Conservation (phyloP, 2,329 filamentous ascomycete genomes). For the Colletotrichum abscissum region DNA sequence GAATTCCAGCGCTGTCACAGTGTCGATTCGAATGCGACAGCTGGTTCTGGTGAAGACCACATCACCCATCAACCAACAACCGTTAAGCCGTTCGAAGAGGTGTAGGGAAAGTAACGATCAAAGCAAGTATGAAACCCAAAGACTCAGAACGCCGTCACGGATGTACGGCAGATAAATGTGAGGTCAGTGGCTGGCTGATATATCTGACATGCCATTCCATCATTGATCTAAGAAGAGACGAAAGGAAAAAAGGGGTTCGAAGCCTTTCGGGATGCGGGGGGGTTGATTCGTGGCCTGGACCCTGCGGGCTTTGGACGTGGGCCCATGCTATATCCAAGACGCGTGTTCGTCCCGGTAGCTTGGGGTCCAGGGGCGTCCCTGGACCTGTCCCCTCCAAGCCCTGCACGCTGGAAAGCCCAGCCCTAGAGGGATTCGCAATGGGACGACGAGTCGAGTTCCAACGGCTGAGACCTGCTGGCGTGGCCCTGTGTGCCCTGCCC, state of each 20-base stretch:
- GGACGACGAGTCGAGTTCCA: neutral
- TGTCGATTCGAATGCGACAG: neutral
- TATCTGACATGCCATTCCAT: neutral
- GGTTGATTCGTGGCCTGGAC: neutral
- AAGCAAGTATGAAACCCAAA: neutral
- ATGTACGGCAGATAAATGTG: neutral
- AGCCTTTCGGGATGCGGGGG: slow-evolving; percentile 21
- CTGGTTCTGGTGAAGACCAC: too few relatives aligned
- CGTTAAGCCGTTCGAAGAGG: neutral
- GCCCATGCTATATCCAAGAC: slow-evolving; percentile 29
- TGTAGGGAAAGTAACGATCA: neutral
- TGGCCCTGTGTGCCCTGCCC: neutral
- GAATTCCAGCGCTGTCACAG: too few relatives aligned
- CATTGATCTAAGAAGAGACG: neutral
- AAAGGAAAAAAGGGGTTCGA: neutral
- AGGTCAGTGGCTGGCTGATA: neutral
- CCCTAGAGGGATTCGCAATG: too few relatives aligned
- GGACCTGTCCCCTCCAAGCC: too few relatives aligned
- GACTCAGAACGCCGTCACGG: neutral
- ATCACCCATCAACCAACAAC: too few relatives aligned
- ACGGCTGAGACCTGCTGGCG: slow-evolving; percentile 2
- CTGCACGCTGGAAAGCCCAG: too few relatives aligned
- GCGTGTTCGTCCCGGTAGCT: slow-evolving; percentile 22
- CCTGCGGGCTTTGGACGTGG: neutral
- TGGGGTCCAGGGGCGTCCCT: neutral